Base-by-base conservation (phyloP, 2,329 filamentous ascomycete species). In the Pyrenochaeta sp. region DNA sequence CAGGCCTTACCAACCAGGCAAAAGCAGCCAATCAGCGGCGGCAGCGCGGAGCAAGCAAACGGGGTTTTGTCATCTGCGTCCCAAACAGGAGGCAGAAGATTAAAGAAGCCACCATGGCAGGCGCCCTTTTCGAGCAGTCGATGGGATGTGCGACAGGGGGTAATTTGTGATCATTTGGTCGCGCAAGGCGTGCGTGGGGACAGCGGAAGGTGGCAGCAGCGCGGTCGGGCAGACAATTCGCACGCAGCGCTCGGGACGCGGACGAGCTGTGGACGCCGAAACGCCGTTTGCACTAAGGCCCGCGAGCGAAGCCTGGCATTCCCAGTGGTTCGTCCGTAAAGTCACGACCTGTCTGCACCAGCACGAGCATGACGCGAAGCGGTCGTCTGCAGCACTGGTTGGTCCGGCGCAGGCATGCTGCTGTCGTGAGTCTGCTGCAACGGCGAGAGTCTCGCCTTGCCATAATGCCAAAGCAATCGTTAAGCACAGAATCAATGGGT, bases 1-100 rank as follows among this genome's bases (percentile, higher is more conserved):
- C 61, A 61, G 27, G 13, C 28, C 23, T 61, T 37, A 56, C 58
- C 60, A 60, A 59, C 51, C 56, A 35, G 41, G 34, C 35, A 15
- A 20, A 13, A 21, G 21, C 40, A 37, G 32, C 55, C 59, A 64
- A 61, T 61, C 21, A 55, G 15, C 38, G 18, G 31, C 35, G n/a
- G 11, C 41, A 37, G 29, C 37, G 32, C 21, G 26, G 22, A 14
- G 22, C 11, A 6, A 24, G 41, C 24, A 45, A 19, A 38, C 20
- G 22, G 44, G 30, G 29, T 27, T 53, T 44, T 53, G 48, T 48
- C 35, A 47, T 48, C 41, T n/a, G n/a, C n/a, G n/a, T n/a, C n/a
- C n/a, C n/a, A n/a, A n/a, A n/a, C 22, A 29, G 36, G 48, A 44
- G 43, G 49, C 51, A 41, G 39, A 49, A 42, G 43, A 20, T 8